Evolutionary conservation across 352 stramenopile species (phyloP).

Genomic region (Globisporangium takayamanum): DNA sequence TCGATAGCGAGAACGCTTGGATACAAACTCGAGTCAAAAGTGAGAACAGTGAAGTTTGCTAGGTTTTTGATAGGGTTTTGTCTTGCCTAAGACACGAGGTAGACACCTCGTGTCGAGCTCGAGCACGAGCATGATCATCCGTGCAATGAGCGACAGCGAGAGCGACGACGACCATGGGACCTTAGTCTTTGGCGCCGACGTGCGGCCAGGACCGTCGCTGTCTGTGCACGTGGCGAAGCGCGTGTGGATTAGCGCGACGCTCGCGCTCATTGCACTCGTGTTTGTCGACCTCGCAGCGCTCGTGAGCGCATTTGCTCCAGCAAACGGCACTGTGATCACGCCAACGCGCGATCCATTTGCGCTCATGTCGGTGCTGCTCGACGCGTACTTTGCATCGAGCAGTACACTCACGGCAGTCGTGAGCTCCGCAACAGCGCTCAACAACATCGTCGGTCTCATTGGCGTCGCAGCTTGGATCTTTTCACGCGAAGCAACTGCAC

Average conservation of each 20-base stretch:
- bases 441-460: conserved; percentile 39
- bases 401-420: not conserved
- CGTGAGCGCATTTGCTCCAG: conserved; percentile 16
- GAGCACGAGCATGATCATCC: conserved; percentile 61
- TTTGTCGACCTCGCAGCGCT: conserved; percentile 56
- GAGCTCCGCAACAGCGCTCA: conserved; percentile 25
- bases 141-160: conserved; percentile 50
- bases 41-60: too few relatives aligned
- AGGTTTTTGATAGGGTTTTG: not conserved
- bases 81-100: not conserved
- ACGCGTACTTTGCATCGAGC: not conserved
- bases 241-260: conserved; percentile 39
- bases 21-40: too few relatives aligned
- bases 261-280: conserved; percentile 38
- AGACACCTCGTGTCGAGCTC: not conserved
- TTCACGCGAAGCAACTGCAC: conserved; percentile 25
- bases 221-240: conserved; percentile 17
- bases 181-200: conserved; percentile 12
- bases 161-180: conserved; percentile 24
- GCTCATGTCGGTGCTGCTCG: conserved; percentile 12
- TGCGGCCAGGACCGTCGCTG: too few relatives aligned
- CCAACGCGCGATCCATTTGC: conserved; percentile 26
- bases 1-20: too few relatives aligned
- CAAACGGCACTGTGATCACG: not conserved
- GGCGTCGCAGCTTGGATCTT: conserved; percentile 55